Evolutionary conservation across 1,139 yeast species (phyloP).

Genomic region (Yamadazyma friedrichii): DNA sequence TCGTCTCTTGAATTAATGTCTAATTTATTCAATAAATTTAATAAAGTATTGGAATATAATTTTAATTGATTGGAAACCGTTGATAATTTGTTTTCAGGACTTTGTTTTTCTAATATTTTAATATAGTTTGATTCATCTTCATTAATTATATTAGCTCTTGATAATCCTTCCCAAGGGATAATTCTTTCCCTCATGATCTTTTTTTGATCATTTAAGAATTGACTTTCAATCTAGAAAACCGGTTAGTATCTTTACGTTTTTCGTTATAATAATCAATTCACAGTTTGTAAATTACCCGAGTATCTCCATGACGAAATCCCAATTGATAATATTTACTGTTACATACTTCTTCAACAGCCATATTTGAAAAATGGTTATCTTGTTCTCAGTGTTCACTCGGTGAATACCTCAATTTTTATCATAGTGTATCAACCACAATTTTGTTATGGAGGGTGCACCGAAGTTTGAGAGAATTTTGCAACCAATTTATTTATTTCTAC

Average conservation of each 20-base stretch:
- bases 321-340: background rate
- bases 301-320: no score
- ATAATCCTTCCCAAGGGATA: constrained; percentile 91
- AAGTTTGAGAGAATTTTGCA: no score
- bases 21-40: constrained; percentile 54
- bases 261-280: background rate
- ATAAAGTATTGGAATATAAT: constrained; percentile 55
- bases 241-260: background rate
- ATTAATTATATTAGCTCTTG: constrained; percentile 68
- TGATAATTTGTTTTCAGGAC: constrained; percentile 34
- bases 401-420: no score
- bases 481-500: no score
- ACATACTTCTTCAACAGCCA: constrained; percentile 6
- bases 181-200: constrained; percentile 76
- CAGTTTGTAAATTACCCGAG: no score
- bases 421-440: no score
- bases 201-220: constrained; percentile 71
- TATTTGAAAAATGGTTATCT: background rate
- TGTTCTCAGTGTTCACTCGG: no score
- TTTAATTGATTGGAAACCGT: constrained; percentile 47
- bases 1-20: constrained; percentile 55
- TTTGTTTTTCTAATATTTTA: constrained; percentile 61
- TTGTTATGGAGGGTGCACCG: no score
- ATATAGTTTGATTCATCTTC: constrained; percentile 65
- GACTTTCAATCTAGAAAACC: constrained; percentile 46